Evolutionary conservation across 805 yeast species (phyloP).

Genomic region (Myxozyma geophila): DNA sequence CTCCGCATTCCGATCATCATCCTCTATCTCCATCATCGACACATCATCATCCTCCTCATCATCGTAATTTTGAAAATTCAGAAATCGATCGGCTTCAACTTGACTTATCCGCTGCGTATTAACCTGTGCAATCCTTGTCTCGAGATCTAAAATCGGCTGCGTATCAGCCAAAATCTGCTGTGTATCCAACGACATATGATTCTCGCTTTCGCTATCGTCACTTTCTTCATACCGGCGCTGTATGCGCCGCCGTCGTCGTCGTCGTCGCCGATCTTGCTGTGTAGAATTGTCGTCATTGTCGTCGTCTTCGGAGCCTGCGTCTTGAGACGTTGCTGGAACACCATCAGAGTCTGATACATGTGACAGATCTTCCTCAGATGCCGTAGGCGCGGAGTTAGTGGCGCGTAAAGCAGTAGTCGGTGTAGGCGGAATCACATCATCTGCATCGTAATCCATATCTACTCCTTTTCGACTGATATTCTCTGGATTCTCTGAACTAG

Average conservation of each 20-base stretch:
- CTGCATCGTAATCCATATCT: not conserved
- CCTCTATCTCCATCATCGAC: not conserved
- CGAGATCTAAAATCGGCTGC: slow-evolving; percentile 2
- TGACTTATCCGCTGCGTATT: slow-evolving; percentile 10
- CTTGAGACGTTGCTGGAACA: slow-evolving; percentile 6
- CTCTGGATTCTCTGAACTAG: too few species aligned
- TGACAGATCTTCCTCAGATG: slow-evolving; percentile 3
- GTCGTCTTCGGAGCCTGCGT: not conserved
- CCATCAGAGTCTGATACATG: slow-evolving; percentile 12
- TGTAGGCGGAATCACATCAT: slow-evolving; percentile 2
- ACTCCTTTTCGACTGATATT: not conserved
- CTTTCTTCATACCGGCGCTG: not conserved
- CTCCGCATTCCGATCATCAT: not conserved
- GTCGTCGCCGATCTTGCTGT: not conserved
- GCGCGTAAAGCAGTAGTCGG: not conserved
- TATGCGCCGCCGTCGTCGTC: not conserved
- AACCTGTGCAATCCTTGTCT: not conserved
- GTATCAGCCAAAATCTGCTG: slow-evolving; percentile 1
- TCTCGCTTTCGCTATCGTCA: not conserved
- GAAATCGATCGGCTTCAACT: not conserved
- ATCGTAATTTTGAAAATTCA: not conserved
- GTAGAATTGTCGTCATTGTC: not conserved
- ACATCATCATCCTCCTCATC: slow-evolving; percentile 5
- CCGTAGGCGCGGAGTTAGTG: not conserved
- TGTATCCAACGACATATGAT: not conserved